phyloP scores from a whole-genome alignment of 2,329 filamentous ascomycete genomes.

The Lasiodiplodia theobromae region DNA sequence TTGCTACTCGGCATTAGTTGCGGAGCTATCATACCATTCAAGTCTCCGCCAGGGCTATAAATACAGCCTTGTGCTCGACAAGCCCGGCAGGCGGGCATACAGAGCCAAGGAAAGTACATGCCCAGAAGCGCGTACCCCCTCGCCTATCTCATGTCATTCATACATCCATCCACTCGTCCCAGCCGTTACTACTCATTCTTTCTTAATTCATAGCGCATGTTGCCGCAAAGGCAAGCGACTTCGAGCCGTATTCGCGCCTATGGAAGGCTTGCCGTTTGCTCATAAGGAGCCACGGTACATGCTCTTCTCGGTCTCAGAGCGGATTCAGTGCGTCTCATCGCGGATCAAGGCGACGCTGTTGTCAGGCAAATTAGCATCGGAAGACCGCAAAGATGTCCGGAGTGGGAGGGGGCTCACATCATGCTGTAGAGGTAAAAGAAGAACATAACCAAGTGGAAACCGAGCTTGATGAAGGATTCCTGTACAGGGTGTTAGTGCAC shows the following conservation, averaged over 20 bases:
- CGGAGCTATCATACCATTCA: slow-evolving; percentile 19
- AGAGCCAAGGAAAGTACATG: slow-evolving; percentile 12
- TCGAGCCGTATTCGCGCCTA: background rate
- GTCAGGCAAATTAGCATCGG: slow-evolving; percentile 32
- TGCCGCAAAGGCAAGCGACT: slow-evolving; percentile 8
- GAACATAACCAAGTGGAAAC: slow-evolving; percentile 99
- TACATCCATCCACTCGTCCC: slow-evolving; percentile 23
- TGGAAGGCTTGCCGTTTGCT: slow-evolving; percentile 7
- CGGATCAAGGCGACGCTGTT: slow-evolving; percentile 82
- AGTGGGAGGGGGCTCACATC: slow-evolving; percentile 59
- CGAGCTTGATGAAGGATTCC: slow-evolving; percentile 99
- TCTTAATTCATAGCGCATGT: slow-evolving; percentile 22
- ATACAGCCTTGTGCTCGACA: background rate
- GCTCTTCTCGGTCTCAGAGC: slow-evolving; percentile 42
- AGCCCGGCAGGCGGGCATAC: background rate
- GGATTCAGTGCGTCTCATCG: slow-evolving; percentile 82
- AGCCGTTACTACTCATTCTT: slow-evolving; percentile 22
- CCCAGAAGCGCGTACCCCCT: slow-evolving; percentile 10
- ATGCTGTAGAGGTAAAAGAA: slow-evolving; percentile 99
- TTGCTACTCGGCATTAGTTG: slow-evolving; percentile 14
- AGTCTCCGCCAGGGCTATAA: background rate
- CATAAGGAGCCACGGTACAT: slow-evolving; percentile 39
- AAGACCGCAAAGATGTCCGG: background rate
- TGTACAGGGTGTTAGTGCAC: slow-evolving; percentile 47
- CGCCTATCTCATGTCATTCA: slow-evolving; percentile 10